Evolutionary conservation across 2,329 filamentous ascomycete species (phyloP).

Genomic region (Trichoderma citrinoviride): DNA sequence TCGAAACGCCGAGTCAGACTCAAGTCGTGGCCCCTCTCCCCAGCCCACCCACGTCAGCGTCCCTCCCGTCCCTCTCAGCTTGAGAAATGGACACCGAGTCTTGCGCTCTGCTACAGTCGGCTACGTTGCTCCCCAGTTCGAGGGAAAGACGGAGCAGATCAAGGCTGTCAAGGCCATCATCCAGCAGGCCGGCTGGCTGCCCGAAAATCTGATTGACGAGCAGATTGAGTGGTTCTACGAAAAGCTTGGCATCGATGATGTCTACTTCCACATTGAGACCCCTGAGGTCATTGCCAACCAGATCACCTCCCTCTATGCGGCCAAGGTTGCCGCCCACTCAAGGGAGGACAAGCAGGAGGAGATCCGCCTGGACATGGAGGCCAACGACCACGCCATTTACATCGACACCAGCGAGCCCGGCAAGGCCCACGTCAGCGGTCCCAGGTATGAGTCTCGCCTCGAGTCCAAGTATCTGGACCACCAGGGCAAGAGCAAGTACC

Average conservation of each 20-base stretch:
- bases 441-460: constrained; percentile 89
- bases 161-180: constrained; percentile 82
- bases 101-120: constrained; percentile 87
- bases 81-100: constrained; percentile 64
- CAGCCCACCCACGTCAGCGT: constrained; percentile 83
- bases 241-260: constrained; percentile 95
- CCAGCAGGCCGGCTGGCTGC: constrained; percentile 79
- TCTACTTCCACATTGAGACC: constrained; percentile 91
- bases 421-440: constrained; percentile 69
- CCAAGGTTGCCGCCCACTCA: constrained; percentile 91
- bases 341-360: constrained; percentile 92
- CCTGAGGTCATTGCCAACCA: constrained; percentile 87
- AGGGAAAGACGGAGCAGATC: constrained; percentile 91
- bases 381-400: constrained; percentile 91
- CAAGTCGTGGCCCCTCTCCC: constrained; percentile 71
- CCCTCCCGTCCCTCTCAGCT: constrained; percentile 52
- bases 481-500: constrained; percentile 71
- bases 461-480: constrained; percentile 94
- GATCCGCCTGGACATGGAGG: constrained; percentile 94
- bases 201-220: constrained; percentile 73
- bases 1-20: constrained; percentile 41
- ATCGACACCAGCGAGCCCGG: constrained; percentile 96
- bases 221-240: constrained; percentile 98
- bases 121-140: constrained; percentile 91
- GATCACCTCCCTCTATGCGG: constrained; percentile 93